Percentiles rank a stretch among this genome's conserved stretches.
Evolutionary conservation across 768 basidiomycete genomes (phyloP).

Genomic region (Boletus sensibilis): DNA sequence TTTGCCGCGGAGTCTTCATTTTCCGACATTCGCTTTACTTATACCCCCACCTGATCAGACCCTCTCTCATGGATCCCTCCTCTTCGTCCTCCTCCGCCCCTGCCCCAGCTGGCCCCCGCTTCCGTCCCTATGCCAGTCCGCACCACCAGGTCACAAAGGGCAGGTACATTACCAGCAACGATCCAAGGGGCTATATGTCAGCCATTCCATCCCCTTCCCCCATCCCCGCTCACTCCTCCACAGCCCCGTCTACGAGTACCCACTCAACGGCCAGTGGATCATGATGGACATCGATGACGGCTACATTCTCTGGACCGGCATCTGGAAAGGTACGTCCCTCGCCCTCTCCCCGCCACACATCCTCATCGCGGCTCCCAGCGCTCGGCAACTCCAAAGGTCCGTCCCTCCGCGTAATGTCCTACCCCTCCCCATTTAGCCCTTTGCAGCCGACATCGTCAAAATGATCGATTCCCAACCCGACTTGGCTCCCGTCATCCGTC

Average conservation of each 20-base stretch:
- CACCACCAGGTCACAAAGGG: constrained; percentile 83
- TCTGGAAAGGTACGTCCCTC: constrained; percentile 76
- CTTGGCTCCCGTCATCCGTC: constrained; percentile 74
- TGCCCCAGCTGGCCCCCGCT: constrained; percentile 36
- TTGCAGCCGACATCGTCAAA: constrained; percentile 83
- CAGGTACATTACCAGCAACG: constrained; percentile 87
- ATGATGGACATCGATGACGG: constrained; percentile 97
- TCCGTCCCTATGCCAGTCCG: constrained; percentile 70
- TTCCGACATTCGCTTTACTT: constrained; percentile 20
- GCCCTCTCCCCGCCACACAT: background rate
- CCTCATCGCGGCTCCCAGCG: constrained; percentile 42
- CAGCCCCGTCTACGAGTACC: constrained; percentile 87
- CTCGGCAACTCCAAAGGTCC: constrained; percentile 87
- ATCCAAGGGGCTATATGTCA: constrained; percentile 86
- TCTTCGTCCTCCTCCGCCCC: constrained; percentile 36
- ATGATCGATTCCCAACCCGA: constrained; percentile 92
- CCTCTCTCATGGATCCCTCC: constrained; percentile 42
- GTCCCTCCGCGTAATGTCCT: constrained; percentile 14
- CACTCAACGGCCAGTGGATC: constrained; percentile 87
- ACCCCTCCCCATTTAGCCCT: constrained; percentile 19
- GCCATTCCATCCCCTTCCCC: constrained; percentile 24
- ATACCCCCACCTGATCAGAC: constrained; percentile 20
- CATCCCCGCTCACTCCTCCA: constrained; percentile 2
- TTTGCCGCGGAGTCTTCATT: constrained; percentile 33
- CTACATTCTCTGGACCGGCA: constrained; percentile 89